Percentiles rank a stretch among this genome's conserved stretches.
phyloP scores from a whole-genome alignment of 345 rosid species.

The Gossypium anomalum region DNA sequence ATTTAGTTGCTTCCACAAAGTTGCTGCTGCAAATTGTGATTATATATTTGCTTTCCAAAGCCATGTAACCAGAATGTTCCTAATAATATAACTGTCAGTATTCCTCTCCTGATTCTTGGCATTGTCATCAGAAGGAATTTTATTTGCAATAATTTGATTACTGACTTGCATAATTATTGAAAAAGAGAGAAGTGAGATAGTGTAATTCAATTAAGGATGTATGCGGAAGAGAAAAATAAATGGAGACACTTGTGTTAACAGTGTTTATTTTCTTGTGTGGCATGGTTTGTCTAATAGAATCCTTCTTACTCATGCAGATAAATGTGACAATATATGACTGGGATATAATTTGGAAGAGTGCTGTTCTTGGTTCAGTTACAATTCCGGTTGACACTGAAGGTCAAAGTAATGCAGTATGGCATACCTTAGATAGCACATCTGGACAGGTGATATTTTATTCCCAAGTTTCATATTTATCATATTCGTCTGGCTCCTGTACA shows the following conservation, averaged over 20 bases:
- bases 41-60: background rate
- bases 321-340: conserved; percentile 95
- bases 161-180: background rate
- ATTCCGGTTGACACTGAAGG: conserved; percentile 82
- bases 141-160: background rate
- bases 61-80: background rate
- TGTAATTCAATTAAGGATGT: background rate
- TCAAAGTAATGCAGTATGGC: conserved; percentile 85
- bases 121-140: conserved; percentile 2
- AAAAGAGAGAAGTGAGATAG: background rate
- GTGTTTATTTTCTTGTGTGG: background rate
- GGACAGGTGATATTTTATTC: conserved; percentile 64
- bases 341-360: conserved; percentile 99
- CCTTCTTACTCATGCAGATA: conserved; percentile 43
- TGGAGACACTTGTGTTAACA: background rate
- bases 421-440: conserved; percentile 78
- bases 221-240: background rate
- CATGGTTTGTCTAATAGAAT: background rate
- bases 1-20: conserved; percentile 5
- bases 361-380: conserved; percentile 90
- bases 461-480: conserved; percentile 13
- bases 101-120: background rate
- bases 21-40: conserved; percentile 4
- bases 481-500: background rate
- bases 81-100: background rate